These are phyloP conservation scores for Thermothielavioides terrestris DNA, from an alignment of 495 filamentous ascomycete species.

Conservation along the genomic window DNA sequence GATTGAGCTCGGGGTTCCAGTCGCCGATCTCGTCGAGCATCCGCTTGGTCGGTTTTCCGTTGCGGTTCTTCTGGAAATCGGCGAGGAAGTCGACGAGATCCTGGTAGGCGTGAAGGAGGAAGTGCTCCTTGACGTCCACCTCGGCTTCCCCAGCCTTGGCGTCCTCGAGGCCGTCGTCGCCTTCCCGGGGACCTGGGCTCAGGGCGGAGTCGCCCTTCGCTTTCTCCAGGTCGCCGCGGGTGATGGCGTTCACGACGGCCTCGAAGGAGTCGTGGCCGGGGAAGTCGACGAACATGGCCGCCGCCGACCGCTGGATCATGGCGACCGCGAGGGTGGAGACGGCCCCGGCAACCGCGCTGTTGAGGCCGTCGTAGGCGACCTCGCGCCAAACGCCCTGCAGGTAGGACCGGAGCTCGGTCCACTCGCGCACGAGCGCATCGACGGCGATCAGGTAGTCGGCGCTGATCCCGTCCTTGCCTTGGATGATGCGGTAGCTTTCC, in stretches of 20 bases:
- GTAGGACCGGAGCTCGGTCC: conserved; percentile 26
- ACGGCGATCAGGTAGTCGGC: conserved; percentile 36
- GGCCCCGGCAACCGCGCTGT: conserved; percentile 37
- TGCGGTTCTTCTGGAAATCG: conserved; percentile 39
- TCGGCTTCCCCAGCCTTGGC: conserved; percentile 9
- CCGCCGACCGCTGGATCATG: conserved; percentile 30
- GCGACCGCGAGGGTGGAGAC: conserved; percentile 34
- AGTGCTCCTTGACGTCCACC: conserved; percentile 34
- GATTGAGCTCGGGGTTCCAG: conserved; percentile 39
- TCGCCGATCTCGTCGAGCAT: conserved; percentile 30
- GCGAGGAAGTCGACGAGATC: conserved; percentile 39
- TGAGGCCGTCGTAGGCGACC: conserved; percentile 37
- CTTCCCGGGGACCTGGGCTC: too few relatives aligned
- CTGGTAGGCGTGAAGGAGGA: conserved; percentile 30
- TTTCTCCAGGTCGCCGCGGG: conserved; percentile 29
- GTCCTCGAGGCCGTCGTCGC: conserved; percentile 2
- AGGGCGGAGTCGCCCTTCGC: conserved; percentile 21
- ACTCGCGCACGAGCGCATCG: conserved; percentile 25
- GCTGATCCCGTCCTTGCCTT: conserved; percentile 4
- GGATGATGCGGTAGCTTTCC: conserved; percentile 40
- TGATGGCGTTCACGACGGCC: conserved; percentile 30
- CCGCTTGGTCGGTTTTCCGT: conserved; percentile 38
- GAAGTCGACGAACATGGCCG: conserved; percentile 33
- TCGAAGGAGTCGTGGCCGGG: conserved; percentile 32
- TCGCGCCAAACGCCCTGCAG: conserved; percentile 38